Evolutionary conservation across 1,284 basidiomycete species (phyloP), one percentile per base, ranked within the genome.

Genomic region (Golubevia sp.): DNA sequence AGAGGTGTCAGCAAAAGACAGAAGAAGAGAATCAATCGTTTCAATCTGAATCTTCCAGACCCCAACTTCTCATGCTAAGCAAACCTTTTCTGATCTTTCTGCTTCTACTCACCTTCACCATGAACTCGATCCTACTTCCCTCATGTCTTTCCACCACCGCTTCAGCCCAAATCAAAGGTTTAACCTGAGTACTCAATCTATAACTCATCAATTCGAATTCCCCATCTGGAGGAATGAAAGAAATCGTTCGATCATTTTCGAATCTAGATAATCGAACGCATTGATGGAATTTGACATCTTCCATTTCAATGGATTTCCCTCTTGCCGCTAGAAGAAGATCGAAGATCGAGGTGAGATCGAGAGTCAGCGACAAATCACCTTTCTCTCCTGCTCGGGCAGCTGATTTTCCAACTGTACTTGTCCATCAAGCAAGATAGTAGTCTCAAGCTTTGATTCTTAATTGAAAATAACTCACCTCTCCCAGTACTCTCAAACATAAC

Each of bases 201-300:
- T 98, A 99, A 25, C 91, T 92, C 95, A 99, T 98, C 68, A 98
- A 88, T 84, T 98, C 96, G 77, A 99, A 98, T 84, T 98, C 96
- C 72, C 97, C 97, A 82, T 99, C 97, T 1, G 97, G 97, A 0
- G 97, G 97, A 78, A 99, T 99, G 86, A 99, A 99, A 25, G 92
- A 94, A 84, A 99, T 99, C 1, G 96, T 99, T 63, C 97, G 90
- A 86, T 99, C 97, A 85, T 97, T 98, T 81, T 99, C 97, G 83
- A 99, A 99, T 15, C 96, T 90, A 5, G 94, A 92, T n/a, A 99
- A 88, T n/a, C 97, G 92, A 15, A 99, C 97, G 82, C 97, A 99
- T 87, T 99, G 97, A 84, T 99, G 97, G 86, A 99, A 99, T 84
- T 97, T 98, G 86, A 98, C 94, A 82, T 99, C 97, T 85, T 99